Evolutionary conservation across 768 basidiomycete species (phyloP).

Genomic region (Filobasidium wieringae): DNA sequence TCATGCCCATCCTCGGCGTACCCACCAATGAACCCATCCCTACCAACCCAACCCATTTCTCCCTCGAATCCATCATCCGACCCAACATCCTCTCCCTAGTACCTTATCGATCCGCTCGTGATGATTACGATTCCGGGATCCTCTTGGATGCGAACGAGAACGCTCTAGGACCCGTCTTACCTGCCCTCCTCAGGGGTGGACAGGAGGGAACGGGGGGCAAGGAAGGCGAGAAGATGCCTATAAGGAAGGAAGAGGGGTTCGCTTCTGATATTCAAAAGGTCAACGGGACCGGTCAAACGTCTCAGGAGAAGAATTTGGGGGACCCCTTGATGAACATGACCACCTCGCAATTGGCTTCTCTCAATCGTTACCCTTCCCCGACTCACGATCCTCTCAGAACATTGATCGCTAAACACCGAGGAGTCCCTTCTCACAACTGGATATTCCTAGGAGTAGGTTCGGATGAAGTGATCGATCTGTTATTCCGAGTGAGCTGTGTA

Average conservation of each 20-base stretch:
- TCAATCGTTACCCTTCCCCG: slow-evolving; percentile 91
- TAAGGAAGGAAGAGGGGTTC: slow-evolving; percentile 3
- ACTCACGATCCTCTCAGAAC: slow-evolving; percentile 67
- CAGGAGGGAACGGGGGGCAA: neutral
- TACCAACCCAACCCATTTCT: slow-evolving; percentile 63
- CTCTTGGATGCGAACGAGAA: slow-evolving; percentile 98
- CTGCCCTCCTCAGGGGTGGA: slow-evolving; percentile 27
- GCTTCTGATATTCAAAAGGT: neutral
- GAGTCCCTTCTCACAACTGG: slow-evolving; percentile 53
- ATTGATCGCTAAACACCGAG: slow-evolving; percentile 61
- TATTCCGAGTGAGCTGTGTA: slow-evolving; percentile 76
- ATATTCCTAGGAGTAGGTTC: slow-evolving; percentile 93
- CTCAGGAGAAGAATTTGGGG: neutral
- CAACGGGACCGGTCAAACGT: neutral
- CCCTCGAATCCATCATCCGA: slow-evolving; percentile 71
- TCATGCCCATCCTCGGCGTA: slow-evolving; percentile 38
- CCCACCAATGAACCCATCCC: slow-evolving; percentile 27
- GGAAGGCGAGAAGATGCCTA: slow-evolving; percentile 3
- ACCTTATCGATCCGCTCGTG: slow-evolving; percentile 90
- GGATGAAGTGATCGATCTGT: slow-evolving; percentile 88
- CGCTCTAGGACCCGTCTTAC: slow-evolving; percentile 73
- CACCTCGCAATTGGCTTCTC: slow-evolving; percentile 21
- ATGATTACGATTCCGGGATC: slow-evolving; percentile 84
- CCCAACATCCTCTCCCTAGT: slow-evolving; percentile 83
- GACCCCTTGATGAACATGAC: slow-evolving; percentile 15